phyloP scores from a whole-genome alignment of 129 eudicot species.

The Daucus carota region DH1_v3.0 NC_030387.2:711501-712000 shows the following conservation, averaged over 20 bases:
- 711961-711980: conserved; percentile 54
- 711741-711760: not conserved
- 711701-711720: not conserved
- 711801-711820: not conserved
- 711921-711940: conserved; percentile 5
- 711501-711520: not conserved
- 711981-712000: conserved; percentile 39
- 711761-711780: not conserved
- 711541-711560: not conserved
- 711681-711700: not conserved
- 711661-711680: not conserved
- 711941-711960: conserved; percentile 65
- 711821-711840: not conserved
- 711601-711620: not conserved
- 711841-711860: not conserved
- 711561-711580: conserved; percentile 43
- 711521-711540: not conserved
- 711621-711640: not conserved
- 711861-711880: not conserved
- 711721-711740: not conserved
- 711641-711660: not conserved
- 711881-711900: not conserved
- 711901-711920: conserved; percentile 3
- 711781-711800: not conserved
- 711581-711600: not conserved